A percentile compares a stretch with the other conserved stretches of the same genome.
phyloP scores from a whole-genome alignment of 257 asterid genomes.

The Salvia rosmarinus region DNA sequence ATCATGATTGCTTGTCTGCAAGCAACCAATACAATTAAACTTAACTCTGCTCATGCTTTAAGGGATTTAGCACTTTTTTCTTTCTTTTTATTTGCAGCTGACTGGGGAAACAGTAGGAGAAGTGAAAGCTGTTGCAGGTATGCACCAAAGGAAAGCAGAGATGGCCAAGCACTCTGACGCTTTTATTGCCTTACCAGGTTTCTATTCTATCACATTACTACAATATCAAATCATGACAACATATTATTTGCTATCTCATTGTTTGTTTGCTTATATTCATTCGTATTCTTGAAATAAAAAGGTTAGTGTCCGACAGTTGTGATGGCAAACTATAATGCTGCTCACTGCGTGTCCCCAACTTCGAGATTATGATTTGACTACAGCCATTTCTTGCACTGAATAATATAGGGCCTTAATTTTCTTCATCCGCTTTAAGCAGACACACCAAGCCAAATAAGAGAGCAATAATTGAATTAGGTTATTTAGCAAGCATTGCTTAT shows the following conservation, averaged over 20 bases:
- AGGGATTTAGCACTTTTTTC: conserved; percentile 9
- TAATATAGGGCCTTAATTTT: conserved; percentile 34
- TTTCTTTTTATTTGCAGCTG: conserved; percentile 75
- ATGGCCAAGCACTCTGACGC: conserved; percentile 98
- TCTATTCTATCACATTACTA: conserved; percentile 22
- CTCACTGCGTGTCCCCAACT: neutral
- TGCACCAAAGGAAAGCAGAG: conserved; percentile 99
- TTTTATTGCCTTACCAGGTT: conserved; percentile 99
- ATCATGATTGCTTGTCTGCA: conserved; percentile 71
- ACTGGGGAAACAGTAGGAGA: conserved; percentile 99
- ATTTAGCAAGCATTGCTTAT: too few relatives aligned
- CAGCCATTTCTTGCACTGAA: conserved; percentile 52
- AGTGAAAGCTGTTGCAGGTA: conserved; percentile 99
- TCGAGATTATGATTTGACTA: conserved; percentile 34
- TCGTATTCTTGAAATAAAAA: too few relatives aligned
- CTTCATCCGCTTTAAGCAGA: neutral
- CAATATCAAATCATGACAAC: neutral
- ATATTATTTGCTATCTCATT: neutral
- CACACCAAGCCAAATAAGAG: too few relatives aligned
- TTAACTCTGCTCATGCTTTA: conserved; percentile 12
- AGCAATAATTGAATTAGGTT: too few relatives aligned
- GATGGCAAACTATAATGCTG: neutral
- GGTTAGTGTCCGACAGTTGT: neutral
- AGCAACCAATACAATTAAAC: conserved; percentile 37
- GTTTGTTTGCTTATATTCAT: neutral